Base-by-base conservation (phyloP, 2,329 filamentous ascomycete genomes). In the Pseudogymnoascus sp. region DNA sequence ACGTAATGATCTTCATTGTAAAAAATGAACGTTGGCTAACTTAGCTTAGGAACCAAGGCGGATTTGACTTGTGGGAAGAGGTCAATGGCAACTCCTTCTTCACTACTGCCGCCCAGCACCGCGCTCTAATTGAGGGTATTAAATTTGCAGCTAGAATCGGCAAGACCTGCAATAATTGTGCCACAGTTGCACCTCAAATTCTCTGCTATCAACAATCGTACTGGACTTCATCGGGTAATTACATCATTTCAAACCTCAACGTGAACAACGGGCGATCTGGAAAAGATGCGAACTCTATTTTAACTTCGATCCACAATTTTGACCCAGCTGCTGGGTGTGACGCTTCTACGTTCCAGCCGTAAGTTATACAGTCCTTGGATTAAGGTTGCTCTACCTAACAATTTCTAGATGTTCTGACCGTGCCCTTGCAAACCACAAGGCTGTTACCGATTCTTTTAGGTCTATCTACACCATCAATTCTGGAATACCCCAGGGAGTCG, bases 21-120 rank as follows among this genome's bases (percentile, higher is more conserved):
- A 19, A 19, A 19, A 19, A 19, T 19, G 19, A 19, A 19, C 19
- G 19, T 19, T 19, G 31, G 64, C 46, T 37, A 40, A 63, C 6
- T 11, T 11, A 35, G 6, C 37, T 53, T 19, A 72, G 72, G 72
- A 84, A 82, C 65, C 74, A 80, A 64, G 80, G 80, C 5, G 81
- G 80, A 0, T 95, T 86, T 70, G 91, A 96, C 73, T 81, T 96
- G 2, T 95, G 91, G 91, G 91, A 95, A 73, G 91, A 95, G 73
- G 84, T 93, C 11, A 78, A 80, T 26, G 89, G 89, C 40, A 87
- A 84, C 22, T 92, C 89, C 0, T 95, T 93, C 78, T 96, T 93
- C 75, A 95, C 90, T 1, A 77, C 86, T 33, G 84, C 85, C 2
- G 82, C 83, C 41, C 85, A 89, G 65, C 86, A 93, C 72, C 84